Percentiles rank a stretch among this genome's conserved stretches.
These are phyloP conservation scores for Trichoderma sp. DNA, from an alignment of 2,329 filamentous ascomycete species.

Conservation along the genomic window DNA sequence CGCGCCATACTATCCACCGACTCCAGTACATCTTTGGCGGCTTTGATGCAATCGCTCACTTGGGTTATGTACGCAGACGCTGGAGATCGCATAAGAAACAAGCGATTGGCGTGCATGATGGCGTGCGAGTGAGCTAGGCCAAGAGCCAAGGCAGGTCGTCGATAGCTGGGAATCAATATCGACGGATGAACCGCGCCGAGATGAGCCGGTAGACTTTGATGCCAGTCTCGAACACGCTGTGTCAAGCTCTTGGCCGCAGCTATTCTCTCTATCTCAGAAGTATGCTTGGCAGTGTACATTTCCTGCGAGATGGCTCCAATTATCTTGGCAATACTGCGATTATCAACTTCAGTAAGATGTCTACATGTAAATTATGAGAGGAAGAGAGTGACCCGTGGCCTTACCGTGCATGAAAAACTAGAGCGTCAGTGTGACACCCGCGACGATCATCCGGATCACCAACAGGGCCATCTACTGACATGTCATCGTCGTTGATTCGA, in stretches of 20 bases:
- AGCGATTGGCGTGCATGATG: slow-evolving; percentile 53
- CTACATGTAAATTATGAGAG: rapidly evolving
- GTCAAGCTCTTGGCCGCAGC: slow-evolving; percentile 38
- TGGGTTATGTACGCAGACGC: slow-evolving; percentile 22
- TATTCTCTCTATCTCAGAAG: slow-evolving; percentile 36
- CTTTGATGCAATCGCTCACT: slow-evolving; percentile 44
- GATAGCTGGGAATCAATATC: slow-evolving; percentile 44
- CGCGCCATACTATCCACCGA: slow-evolving; percentile 41
- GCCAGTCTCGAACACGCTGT: slow-evolving; percentile 40
- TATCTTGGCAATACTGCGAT: slow-evolving; percentile 36
- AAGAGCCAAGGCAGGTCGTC: slow-evolving; percentile 50
- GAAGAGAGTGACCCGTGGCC: neutral
- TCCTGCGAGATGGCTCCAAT: slow-evolving; percentile 39
- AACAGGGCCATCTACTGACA: slow-evolving; percentile 34
- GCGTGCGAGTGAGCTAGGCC: slow-evolving; percentile 54
- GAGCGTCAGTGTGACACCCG: slow-evolving; percentile 50
- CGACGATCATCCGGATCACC: slow-evolving; percentile 2
- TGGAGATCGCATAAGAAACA: slow-evolving; percentile 46
- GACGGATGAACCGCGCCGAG: slow-evolving; percentile 43
- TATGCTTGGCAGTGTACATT: slow-evolving; percentile 39
- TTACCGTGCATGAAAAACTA: slow-evolving; percentile 44
- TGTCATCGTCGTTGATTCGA: slow-evolving; percentile 54
- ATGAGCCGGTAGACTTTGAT: slow-evolving; percentile 39
- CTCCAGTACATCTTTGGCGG: slow-evolving; percentile 44
- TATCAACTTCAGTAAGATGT: neutral